Evolutionary conservation across 805 yeast genomes (phyloP).

Genomic region (Cyberlindnera galapagoensis): DNA sequence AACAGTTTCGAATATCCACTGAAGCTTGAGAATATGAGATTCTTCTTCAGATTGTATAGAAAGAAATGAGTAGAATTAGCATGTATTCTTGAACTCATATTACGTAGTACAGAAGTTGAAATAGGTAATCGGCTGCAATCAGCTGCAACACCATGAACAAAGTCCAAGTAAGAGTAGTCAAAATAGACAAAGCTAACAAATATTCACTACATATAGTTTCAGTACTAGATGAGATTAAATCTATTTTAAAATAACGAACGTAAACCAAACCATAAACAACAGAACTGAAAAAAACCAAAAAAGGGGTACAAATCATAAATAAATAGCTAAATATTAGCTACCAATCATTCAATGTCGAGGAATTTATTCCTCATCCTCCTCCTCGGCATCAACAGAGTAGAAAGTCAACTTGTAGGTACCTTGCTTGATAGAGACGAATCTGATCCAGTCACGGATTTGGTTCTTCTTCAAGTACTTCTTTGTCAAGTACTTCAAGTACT

Average conservation of each 20-base stretch:
- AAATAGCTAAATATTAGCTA: slow-evolving; percentile 10
- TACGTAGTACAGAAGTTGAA: no score
- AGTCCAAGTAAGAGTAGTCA: no score
- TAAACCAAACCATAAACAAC: slow-evolving; percentile 14
- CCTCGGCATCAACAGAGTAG: slow-evolving; percentile 98
- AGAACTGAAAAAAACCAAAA: slow-evolving; percentile 12
- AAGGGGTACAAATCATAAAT: slow-evolving; percentile 10
- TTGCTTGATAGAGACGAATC: slow-evolving; percentile 93
- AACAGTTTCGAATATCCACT: slow-evolving; percentile 50
- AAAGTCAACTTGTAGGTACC: slow-evolving; percentile 96
- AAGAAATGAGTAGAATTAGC: slow-evolving; percentile 37
- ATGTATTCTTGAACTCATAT: no score
- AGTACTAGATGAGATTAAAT: slow-evolving; percentile 10
- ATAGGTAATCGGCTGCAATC: no score
- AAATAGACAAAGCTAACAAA: background rate
- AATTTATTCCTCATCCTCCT: slow-evolving; percentile 87
- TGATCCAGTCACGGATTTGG: slow-evolving; percentile 99
- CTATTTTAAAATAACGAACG: slow-evolving; percentile 16
- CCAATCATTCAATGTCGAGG: slow-evolving; percentile 12
- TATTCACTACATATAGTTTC: slow-evolving; percentile 5
- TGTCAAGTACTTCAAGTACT: slow-evolving; percentile 98
- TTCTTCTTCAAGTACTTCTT: slow-evolving; percentile 99
- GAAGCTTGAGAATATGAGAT: slow-evolving; percentile 83
- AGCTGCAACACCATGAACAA: no score
- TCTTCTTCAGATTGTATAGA: slow-evolving; percentile 69